Evolutionary conservation across 2,329 filamentous ascomycete species (phyloP), one percentile per base, ranked within the genome.

Genomic region (Lecanoromycetidae sp.): DNA sequence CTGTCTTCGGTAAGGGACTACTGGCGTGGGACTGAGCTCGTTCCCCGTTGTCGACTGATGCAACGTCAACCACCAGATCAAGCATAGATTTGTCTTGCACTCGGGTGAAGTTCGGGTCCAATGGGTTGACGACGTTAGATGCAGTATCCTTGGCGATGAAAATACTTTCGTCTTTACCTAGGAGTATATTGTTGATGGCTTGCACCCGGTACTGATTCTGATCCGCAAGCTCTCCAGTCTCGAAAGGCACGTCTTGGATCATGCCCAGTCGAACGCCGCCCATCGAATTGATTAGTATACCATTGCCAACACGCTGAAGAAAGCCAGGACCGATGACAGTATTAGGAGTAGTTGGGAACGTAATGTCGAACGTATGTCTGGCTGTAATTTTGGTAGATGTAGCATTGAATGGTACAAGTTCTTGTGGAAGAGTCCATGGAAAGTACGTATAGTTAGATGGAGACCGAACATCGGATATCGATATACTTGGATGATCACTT

Each of bases 81-180:
- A 94, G 70, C 52, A 80, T 74, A 47, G 83, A 72, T 3, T 76
- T 65, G 57, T 94, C 85, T 38, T 84, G 77, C 22, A 88, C 71
- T 23, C 85, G 76, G 8, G 80, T 84, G 62, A 95, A 95, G 48
- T 88, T 81, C 12, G 87, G 84, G 63, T 95, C 90, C 19, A 78
- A 76, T 4, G 67, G 65, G 57, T 68, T 68, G 27, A 72, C 57
- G 29, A 87, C 75, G 54, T 84, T 81, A 48, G 82, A 78, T 23
- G 87, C 79, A 22, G 90, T 76, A 49, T 87, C 79, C 20, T 83
- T 78, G 38, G 82, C 75, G 53, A 96, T 76, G 60, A 85, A 84
- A 17, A 95, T 79, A 54, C 82, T 84, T 64, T 96, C 90, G 59
- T 96, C 87, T 39, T 84, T 81, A 3, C 90, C 90, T 3, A 98